Base-by-base conservation (phyloP, 2,329 filamentous ascomycete genomes). In the Cylindrodendrum hubeiense region DNA sequence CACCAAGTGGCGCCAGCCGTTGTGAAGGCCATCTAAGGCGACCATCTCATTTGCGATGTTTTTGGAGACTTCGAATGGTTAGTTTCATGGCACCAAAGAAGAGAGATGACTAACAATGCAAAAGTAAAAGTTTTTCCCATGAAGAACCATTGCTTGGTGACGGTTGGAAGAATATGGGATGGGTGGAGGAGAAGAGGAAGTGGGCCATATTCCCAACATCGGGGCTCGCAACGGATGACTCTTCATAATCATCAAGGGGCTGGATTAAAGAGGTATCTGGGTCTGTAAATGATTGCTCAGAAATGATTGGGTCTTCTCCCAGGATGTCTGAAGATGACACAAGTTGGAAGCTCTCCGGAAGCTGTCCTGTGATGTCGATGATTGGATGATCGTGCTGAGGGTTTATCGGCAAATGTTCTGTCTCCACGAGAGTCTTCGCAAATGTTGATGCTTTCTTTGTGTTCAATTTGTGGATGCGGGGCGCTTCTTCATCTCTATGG, bases 31-130 rank as follows among this genome's bases (percentile, higher is more conserved):
- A 30, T 68, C 66, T 4, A 66, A 47, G 5, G 52, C 66, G 5
- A 68, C 41, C 66, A 68, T 68, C 30, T 68, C 66, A 3, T 28
- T 37, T 3, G 66, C 63, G 19, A 68, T 68, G 22, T 47, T 51
- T 2, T 66, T 24, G 3, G 66, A 63, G 26, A 60, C 66, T 68
- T 22, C 8, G n/a, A 13, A 15, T 15, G 7, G 15, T 44, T 24
- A 44, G 41, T 8, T 8, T 8, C 15, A n/a, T 5, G 17, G 2
- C 37, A 8, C n/a, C 2, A 39, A 19, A 19, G 37, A n/a, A 7
- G n/a, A 6, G n/a, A n/a, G 37, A 8, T 3, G 15, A 52, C 26
- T 19, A 33, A 34, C n/a, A 30, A 22, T 43, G 3, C 3, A 12
- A 28, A 24, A 41, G 28, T 9, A 50, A 22, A 6, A 49, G 26